Conservation (phyloP, 2,329 filamentous ascomycete species). For the Alternaria triticimaculans region DNA sequence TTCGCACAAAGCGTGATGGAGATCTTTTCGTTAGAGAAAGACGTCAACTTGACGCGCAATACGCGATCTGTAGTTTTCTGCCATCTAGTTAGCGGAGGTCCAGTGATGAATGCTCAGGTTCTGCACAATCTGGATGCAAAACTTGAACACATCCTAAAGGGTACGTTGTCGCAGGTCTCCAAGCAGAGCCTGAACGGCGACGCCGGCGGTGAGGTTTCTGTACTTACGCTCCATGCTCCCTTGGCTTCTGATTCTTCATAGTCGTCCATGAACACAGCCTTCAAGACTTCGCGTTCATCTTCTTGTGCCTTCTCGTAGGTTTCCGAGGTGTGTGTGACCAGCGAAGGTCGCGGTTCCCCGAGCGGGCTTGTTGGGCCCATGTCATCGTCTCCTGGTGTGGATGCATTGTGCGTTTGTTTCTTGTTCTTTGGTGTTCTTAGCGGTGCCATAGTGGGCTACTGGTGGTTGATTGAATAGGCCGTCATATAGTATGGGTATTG, state of each 20-base stretch:
- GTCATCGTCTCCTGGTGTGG: conserved; percentile 32
- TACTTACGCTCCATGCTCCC: conserved; percentile 81
- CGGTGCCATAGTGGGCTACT: conserved; percentile 55
- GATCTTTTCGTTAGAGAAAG: conserved; percentile 75
- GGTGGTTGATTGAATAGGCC: conserved; percentile 42
- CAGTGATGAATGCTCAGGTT: neutral
- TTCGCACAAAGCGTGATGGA: conserved; percentile 76
- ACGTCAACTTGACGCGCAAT: conserved; percentile 80
- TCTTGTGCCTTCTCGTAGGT: conserved; percentile 81
- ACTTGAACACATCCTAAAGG: neutral
- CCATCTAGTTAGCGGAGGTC: neutral
- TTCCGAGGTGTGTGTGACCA: conserved; percentile 57
- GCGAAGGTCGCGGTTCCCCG: conserved; percentile 38
- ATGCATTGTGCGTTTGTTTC: conserved; percentile 42
- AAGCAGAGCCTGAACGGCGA: neutral
- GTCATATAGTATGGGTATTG: conserved; percentile 33
- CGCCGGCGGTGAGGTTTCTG: neutral
- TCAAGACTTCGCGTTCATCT: conserved; percentile 84
- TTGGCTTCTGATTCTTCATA: conserved; percentile 76
- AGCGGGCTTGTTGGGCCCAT: conserved; percentile 32
- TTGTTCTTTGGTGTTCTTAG: conserved; percentile 54
- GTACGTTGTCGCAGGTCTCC: neutral
- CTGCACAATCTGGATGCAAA: neutral
- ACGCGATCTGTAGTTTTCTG: conserved; percentile 78
- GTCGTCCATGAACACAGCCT: conserved; percentile 89